Conservation (phyloP, 2,329 filamentous ascomycete genomes). For the Decorospora gaudefroyi region DNA sequence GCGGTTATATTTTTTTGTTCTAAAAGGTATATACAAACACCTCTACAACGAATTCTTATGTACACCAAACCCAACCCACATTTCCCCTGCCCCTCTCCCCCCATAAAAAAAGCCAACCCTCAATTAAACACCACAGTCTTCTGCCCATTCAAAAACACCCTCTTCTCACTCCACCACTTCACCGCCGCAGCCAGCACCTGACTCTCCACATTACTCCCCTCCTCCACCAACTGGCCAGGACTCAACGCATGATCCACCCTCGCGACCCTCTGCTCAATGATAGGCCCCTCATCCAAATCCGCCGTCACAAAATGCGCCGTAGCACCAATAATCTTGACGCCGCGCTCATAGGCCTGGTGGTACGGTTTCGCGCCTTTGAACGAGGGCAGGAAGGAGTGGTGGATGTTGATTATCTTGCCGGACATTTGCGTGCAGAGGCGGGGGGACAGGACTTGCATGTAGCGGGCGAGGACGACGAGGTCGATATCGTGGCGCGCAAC, state of each 20-base stretch:
- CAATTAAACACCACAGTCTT: slow-evolving; percentile 79
- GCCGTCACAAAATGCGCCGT: slow-evolving; percentile 86
- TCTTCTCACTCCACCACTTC: slow-evolving; percentile 79
- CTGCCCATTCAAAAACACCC: slow-evolving; percentile 75
- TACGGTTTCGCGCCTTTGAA: slow-evolving; percentile 91
- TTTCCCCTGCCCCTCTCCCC: not conserved
- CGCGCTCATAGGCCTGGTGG: slow-evolving; percentile 83
- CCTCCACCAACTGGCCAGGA: slow-evolving; percentile 74
- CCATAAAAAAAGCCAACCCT: not conserved
- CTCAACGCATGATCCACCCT: slow-evolving; percentile 77
- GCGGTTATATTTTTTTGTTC: too few relatives aligned
- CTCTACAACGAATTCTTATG: too few relatives aligned
- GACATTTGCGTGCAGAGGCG: slow-evolving; percentile 76
- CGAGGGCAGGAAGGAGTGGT: slow-evolving; percentile 81
- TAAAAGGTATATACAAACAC: too few relatives aligned
- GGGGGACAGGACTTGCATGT: slow-evolving; percentile 85
- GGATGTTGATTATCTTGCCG: slow-evolving; percentile 89
- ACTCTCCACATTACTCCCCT: slow-evolving; percentile 82
- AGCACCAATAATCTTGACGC: slow-evolving; percentile 86
- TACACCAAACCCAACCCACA: too few relatives aligned
- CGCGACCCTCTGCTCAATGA: slow-evolving; percentile 82
- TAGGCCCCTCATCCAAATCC: slow-evolving; percentile 82
- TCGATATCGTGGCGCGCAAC: slow-evolving; percentile 72
- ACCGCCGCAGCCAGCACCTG: slow-evolving; percentile 80
- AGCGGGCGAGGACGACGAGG: slow-evolving; percentile 78